Base-by-base conservation (phyloP, 1,284 basidiomycete species). In the Puccinia sorghi region DNA sequence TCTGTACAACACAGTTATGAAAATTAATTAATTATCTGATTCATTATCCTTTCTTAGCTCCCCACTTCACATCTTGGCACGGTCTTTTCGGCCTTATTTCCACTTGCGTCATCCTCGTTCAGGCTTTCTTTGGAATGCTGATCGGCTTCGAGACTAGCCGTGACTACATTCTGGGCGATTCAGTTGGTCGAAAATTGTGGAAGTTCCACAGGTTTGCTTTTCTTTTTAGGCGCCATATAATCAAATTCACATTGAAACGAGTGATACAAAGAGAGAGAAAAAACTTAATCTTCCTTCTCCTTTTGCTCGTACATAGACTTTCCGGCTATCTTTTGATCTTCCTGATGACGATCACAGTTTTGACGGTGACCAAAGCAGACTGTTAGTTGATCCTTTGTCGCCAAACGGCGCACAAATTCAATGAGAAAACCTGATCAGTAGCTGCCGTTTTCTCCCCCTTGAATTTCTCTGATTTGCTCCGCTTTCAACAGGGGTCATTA, bases 41-140 rank as follows among this genome's bases (percentile, higher is more conserved):
- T 67, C 20, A 22, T 8, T 4, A 2, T 57, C 12, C 5, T 32
- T 12, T 43, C n/a, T 7, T 37, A 79, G 76, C 76, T 3, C 46
- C 76, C 43, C 76, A 79, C 57, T 79, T 79, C 32, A 79, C 76
- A 11, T 71, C 76, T 15, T 79, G 76, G 76, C 76, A 79, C 41
- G 76, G 76, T 22, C 48, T 72, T 17, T 56, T 79, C n/a, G 76
- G 76, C 27, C 12, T 79, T 32, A 54, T 56, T n/a, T 71, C 76
- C 9, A 54, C 59, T 32, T 71, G 25, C 25, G 15, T 79, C 15
- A 37, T 79, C 20, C 25, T 71, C 25, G 0, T 79, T n/a, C 76
- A 79, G 52, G 43, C 69, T 17, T 20, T 64, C 25, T 79, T 79
- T 63, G 76, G 76, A 50, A 69, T 54, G 20, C 37, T 79, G 54